Evolutionary conservation across 805 yeast species (phyloP).

Genomic region (Vanderwaltozyma verrucispora): DNA sequence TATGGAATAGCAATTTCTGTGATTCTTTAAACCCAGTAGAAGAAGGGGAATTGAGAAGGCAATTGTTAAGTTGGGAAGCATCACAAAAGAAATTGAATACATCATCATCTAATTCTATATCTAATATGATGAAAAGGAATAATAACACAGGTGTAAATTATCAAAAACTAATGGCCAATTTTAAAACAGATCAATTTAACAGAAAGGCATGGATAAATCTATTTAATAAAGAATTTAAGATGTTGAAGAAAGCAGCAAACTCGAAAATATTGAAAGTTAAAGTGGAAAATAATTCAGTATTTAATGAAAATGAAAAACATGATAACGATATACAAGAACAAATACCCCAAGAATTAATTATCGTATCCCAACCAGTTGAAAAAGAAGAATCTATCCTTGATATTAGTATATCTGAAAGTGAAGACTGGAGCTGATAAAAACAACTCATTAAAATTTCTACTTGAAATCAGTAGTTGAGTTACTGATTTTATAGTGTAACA

Average conservation of each 20-base stretch:
- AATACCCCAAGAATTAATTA: too few relatives aligned
- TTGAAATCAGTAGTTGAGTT: too few relatives aligned
- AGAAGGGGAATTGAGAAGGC: slow-evolving; percentile 43
- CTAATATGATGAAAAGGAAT: slow-evolving; percentile 28
- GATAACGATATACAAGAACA: too few relatives aligned
- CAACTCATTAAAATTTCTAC: too few relatives aligned
- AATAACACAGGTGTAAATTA: slow-evolving; percentile 25
- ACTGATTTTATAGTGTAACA: too few relatives aligned
- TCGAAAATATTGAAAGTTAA: slow-evolving; percentile 7
- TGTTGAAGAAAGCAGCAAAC: slow-evolving; percentile 32
- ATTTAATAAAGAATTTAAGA: slow-evolving; percentile 33
- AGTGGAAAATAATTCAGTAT: too few relatives aligned
- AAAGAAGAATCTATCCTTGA: too few relatives aligned
- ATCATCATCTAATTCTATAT: slow-evolving; percentile 13
- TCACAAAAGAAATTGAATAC: slow-evolving; percentile 15
- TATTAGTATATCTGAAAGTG: too few relatives aligned
- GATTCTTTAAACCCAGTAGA: slow-evolving; percentile 60
- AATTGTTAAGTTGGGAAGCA: slow-evolving; percentile 59
- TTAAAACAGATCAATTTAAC: slow-evolving; percentile 39
- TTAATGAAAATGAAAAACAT: too few relatives aligned
- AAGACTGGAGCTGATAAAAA: too few relatives aligned
- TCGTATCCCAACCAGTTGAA: too few relatives aligned
- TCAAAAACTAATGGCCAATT: slow-evolving; percentile 16
- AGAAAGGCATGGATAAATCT: slow-evolving; percentile 34
- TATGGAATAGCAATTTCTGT: slow-evolving; percentile 66